Base-by-base conservation (phyloP, 768 basidiomycete genomes). In the Mycena belliarum region DNA sequence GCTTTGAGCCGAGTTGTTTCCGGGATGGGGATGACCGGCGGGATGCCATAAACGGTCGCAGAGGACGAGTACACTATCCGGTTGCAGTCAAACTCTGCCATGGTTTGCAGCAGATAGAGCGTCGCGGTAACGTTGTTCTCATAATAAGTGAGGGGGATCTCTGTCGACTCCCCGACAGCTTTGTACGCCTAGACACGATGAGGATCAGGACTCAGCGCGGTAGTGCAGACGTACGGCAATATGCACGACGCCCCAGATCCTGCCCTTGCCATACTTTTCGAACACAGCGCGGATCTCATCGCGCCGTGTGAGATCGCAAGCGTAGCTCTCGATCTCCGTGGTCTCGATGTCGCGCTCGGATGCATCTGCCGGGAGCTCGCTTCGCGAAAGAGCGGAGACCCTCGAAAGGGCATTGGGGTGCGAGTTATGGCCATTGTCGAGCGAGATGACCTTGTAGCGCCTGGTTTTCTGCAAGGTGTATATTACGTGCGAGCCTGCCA, bases 41-140 rank as follows among this genome's bases (percentile, higher is more conserved):
- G 97, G 4, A 87, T 95, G 52, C 97, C 97, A 69, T 99, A 99
- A 24, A 99, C 97, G 18, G 97, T 98, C 7, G 97, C 97, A 23
- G 94, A 96, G 12, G 95, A 98, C 1, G 97, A 98, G 78, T 98
- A 99, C 50, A 99, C 96, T 56, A 99, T 77, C 58, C 93, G 84
- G 51, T 82, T 81, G 76, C 91, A 93, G 61, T 88, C 87, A 73
- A 85, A 93, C 51, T 89, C 89, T 40, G 79, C 75, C 95, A 96
- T 96, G 63, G 84, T 79, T 77, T 95, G 88, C 62, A 97, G 79
- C 21, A 98, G 86, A 48, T 82, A 86, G 55, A 97, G 73, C 8
- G 95, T 95, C 6, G 93, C 95, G 42, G 83, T 74, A 55, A 99
- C 97, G 68, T 99, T 99, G 79, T 94, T 95, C 64, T 83, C 78